Percentiles rank a stretch among this genome's conserved stretches.
phyloP scores from a whole-genome alignment of 805 yeast genomes.

The Myxozyma monticola region DNA sequence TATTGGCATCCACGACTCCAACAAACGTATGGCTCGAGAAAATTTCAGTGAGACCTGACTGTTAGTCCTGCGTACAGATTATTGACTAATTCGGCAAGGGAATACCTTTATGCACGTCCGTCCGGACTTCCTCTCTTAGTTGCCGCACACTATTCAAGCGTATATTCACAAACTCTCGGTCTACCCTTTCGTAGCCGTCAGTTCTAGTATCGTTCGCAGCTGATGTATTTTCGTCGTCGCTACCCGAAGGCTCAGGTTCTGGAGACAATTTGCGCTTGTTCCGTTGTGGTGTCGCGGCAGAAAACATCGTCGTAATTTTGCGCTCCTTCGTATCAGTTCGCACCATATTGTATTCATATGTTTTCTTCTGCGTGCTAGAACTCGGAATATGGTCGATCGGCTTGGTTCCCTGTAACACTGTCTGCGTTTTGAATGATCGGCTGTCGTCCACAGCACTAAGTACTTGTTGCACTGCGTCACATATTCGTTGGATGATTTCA shows the following conservation, averaged over 20 bases:
- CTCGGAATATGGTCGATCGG: not conserved
- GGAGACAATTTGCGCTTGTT: no score
- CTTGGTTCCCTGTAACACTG: slow-evolving; percentile 42
- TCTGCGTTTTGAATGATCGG: slow-evolving; percentile 67
- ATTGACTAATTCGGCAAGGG: no score
- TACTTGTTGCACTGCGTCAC: slow-evolving; percentile 49
- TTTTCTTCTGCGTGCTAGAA: slow-evolving; percentile 1
- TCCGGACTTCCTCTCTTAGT: slow-evolving; percentile 46
- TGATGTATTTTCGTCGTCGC: no score
- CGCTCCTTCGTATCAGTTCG: slow-evolving; percentile 47
- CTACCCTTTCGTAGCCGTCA: slow-evolving; percentile 6
- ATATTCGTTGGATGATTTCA: slow-evolving; percentile 70
- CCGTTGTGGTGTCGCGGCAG: no score
- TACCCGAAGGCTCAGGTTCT: no score
- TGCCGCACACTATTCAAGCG: slow-evolving; percentile 59
- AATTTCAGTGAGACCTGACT: slow-evolving; percentile 62
- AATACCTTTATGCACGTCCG: slow-evolving; percentile 14
- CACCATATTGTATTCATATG: slow-evolving; percentile 25
- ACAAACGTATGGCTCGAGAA: slow-evolving; percentile 71
- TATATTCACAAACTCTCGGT: slow-evolving; percentile 41
- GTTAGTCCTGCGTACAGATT: no score
- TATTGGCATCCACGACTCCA: slow-evolving; percentile 74
- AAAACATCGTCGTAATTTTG: slow-evolving; percentile 47
- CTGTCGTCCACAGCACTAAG: slow-evolving; percentile 63
- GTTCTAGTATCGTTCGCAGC: no score